These are phyloP conservation scores for Erigeron philadelphicus DNA, from an alignment of 140 eudicot genomes.

Conservation along the genomic window DNA sequence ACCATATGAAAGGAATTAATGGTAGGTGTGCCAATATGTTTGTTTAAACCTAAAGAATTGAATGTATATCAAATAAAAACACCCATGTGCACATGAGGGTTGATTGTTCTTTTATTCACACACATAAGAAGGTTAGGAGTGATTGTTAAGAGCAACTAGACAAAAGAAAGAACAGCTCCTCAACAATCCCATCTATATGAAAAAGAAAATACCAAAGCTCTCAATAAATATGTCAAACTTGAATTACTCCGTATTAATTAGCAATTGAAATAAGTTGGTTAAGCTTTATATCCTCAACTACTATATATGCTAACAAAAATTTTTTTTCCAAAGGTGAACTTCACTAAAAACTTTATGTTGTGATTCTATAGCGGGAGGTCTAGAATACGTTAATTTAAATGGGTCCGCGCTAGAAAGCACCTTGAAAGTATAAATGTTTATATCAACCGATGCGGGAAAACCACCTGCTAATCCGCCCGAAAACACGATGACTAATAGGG, in stretches of 20 bases:
- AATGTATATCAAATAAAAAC: not conserved
- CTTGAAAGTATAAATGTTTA: too few relatives aligned
- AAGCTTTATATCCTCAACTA: conserved; percentile 17
- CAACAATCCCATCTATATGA: conserved; percentile 2
- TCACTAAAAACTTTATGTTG: too few relatives aligned
- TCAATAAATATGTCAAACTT: conserved; percentile 21
- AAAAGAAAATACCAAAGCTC: conserved; percentile 7
- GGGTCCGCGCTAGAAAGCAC: too few relatives aligned
- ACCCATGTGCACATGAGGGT: conserved; percentile 29
- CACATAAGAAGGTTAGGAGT: not conserved
- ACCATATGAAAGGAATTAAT: not conserved
- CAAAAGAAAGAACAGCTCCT: conserved; percentile 18
- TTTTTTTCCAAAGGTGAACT: too few relatives aligned
- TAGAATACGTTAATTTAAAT: too few relatives aligned
- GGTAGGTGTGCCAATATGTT: conserved; percentile 20
- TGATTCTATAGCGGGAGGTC: too few relatives aligned
- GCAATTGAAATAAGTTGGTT: conserved; percentile 15
- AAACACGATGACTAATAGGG: too few relatives aligned
- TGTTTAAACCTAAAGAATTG: conserved; percentile 14
- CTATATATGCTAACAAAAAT: too few relatives aligned
- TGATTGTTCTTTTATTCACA: conserved; percentile 17
- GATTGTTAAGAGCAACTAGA: conserved; percentile 1
- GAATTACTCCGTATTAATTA: not conserved
- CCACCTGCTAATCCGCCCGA: too few relatives aligned
- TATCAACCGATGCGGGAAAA: too few relatives aligned